Conservation (phyloP, 345 rosid genomes). For the Populus euphratica region DNA sequence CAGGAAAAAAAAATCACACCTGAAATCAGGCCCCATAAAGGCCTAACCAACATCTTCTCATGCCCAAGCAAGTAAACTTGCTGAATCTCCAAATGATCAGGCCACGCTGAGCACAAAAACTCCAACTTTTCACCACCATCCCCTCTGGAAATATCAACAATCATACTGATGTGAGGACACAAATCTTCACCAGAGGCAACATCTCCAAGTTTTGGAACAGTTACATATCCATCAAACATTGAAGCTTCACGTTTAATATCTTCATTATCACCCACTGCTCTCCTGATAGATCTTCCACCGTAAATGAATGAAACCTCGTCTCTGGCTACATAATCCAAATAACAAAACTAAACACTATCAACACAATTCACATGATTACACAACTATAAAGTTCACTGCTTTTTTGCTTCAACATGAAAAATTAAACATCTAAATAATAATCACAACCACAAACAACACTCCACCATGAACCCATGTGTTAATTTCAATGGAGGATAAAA, state of each 20-base stretch:
- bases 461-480: background rate
- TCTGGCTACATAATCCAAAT: constrained; percentile 37
- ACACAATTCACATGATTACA: background rate
- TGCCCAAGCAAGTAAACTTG: constrained; percentile 43
- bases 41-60: constrained; percentile 30
- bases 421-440: background rate
- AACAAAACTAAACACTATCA: background rate
- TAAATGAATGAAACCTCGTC: constrained; percentile 48
- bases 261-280: constrained; percentile 49
- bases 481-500: background rate
- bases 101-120: constrained; percentile 70
- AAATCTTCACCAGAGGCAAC: constrained; percentile 46
- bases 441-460: background rate
- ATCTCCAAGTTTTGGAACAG: constrained; percentile 41
- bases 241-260: constrained; percentile 54
- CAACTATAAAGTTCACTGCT: background rate
- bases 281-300: constrained; percentile 54
- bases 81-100: constrained; percentile 55
- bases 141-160: constrained; percentile 46
- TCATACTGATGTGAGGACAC: constrained; percentile 54
- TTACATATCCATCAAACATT: constrained; percentile 60
- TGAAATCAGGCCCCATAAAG: constrained; percentile 65
- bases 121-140: constrained; percentile 39
- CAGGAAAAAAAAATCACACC: constrained; percentile 22
- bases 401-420: background rate